Percentiles rank a stretch among this genome's conserved stretches.
Conservation (phyloP, 305 asterid species). For the Plantago lanceolata region DNA sequence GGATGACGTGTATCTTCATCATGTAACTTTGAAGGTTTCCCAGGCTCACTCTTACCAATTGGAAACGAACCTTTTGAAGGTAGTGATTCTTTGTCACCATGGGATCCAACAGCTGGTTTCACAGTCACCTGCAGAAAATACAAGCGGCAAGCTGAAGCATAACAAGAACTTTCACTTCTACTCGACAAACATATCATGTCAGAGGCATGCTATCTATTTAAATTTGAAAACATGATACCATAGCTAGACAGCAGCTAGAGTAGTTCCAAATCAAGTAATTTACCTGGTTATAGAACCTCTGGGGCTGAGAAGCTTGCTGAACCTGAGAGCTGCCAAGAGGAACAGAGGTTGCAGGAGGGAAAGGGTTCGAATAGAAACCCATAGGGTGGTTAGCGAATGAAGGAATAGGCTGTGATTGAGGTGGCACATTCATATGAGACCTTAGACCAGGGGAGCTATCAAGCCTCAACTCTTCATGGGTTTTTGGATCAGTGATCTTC, state of each 20-base stretch:
- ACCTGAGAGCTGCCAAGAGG: constrained; percentile 37
- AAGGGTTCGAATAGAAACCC: constrained; percentile 40
- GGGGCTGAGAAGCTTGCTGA: constrained; percentile 48
- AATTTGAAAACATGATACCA: background rate
- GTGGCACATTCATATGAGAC: constrained; percentile 53
- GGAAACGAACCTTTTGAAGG: constrained; percentile 40
- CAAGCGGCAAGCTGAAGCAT: background rate
- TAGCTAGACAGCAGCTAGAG: no score
- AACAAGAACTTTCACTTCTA: background rate
- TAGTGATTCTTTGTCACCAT: constrained; percentile 41
- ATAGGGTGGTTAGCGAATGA: constrained; percentile 45
- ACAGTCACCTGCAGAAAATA: constrained; percentile 60
- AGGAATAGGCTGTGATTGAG: constrained; percentile 56
- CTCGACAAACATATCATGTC: background rate
- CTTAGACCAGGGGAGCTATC: constrained; percentile 55
- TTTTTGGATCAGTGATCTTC: constrained; percentile 83
- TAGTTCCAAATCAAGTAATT: constrained; percentile 16
- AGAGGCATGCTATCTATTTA: background rate
- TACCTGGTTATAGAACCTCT: constrained; percentile 54
- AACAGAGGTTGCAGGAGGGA: constrained; percentile 44
- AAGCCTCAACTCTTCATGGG: constrained; percentile 80
- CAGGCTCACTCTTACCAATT: constrained; percentile 38
- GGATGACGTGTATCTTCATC: constrained; percentile 33
- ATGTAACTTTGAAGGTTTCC: constrained; percentile 35
- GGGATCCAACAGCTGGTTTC: constrained; percentile 48